Conservation (phyloP, 306 rosid species). For the Fragaria ananassa region DNA sequence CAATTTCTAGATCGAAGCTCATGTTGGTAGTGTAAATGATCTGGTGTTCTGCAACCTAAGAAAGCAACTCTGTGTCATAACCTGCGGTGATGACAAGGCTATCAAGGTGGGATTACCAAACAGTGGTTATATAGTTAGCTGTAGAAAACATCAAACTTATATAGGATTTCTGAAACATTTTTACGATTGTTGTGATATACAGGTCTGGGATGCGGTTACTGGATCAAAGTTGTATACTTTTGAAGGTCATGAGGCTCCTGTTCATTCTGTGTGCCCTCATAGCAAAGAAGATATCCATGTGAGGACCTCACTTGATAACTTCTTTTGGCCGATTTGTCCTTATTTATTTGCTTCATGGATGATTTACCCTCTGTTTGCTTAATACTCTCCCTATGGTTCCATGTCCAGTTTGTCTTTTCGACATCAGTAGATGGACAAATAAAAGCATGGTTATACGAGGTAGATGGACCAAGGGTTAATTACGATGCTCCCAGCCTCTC, state of each 20-base stretch:
- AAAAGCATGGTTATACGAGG: constrained; percentile 71
- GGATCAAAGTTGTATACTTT: constrained; percentile 62
- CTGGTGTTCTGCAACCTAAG: constrained; percentile 37
- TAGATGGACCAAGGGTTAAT: constrained; percentile 67
- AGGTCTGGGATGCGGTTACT: constrained; percentile 89
- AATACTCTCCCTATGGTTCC: constrained; percentile 15
- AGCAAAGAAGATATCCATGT: constrained; percentile 77
- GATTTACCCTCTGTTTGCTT: constrained; percentile 18
- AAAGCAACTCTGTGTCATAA: constrained; percentile 31
- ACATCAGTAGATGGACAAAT: constrained; percentile 76
- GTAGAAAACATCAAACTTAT: constrained; percentile 12
- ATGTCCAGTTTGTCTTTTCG: constrained; percentile 53
- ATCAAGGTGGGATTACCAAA: constrained; percentile 46
- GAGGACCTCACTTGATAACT: constrained; percentile 20
- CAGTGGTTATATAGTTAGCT: background rate
- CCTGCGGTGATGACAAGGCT: constrained; percentile 54
- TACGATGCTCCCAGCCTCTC: constrained; percentile 81
- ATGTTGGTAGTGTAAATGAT: constrained; percentile 53
- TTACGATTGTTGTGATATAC: constrained; percentile 13
- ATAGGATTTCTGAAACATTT: constrained; percentile 5
- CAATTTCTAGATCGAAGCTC: constrained; percentile 47
- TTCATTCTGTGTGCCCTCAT: constrained; percentile 81
- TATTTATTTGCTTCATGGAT: constrained; percentile 2
- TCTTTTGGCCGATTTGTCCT: background rate
- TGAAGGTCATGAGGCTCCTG: constrained; percentile 91